Evolutionary conservation across 176 grass and related monocot genomes (phyloP).

Genomic region (Oryza glumipatula): DNA sequence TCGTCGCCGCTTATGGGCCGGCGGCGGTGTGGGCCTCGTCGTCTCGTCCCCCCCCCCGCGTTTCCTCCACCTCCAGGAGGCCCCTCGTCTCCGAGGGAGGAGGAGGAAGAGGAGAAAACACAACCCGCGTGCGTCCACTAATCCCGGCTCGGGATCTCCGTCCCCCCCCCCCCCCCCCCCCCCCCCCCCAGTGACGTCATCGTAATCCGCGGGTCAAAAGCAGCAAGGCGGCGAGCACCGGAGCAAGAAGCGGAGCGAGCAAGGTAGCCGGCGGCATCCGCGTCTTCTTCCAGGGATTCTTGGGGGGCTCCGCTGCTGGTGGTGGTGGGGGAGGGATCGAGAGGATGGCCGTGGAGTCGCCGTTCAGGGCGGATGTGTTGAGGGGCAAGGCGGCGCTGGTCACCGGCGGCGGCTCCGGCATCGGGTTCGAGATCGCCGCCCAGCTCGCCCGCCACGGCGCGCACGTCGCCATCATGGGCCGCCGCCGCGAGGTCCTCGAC

Average conservation of each 20-base stretch:
- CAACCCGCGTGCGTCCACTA: not conserved
- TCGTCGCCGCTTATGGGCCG: too few relatives aligned
- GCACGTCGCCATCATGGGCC: slow-evolving; percentile 81
- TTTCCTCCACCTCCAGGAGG: too few relatives aligned
- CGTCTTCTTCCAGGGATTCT: not conserved
- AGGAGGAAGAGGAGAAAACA: too few relatives aligned
- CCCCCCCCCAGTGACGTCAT: not conserved
- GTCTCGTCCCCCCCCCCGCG: too few relatives aligned
- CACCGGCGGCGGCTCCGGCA: slow-evolving; percentile 86
- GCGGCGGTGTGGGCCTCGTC: too few relatives aligned
- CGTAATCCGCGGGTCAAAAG: not conserved
- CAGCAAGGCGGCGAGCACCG: not conserved
- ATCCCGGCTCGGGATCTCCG: not conserved
- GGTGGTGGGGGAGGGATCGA: not conserved
- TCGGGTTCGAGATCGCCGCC: slow-evolving; percentile 79
- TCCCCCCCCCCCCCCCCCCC: not conserved
- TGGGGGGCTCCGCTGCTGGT: not conserved
- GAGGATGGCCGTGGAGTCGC: slow-evolving; percentile 53
- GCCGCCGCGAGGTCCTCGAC: slow-evolving; percentile 82
- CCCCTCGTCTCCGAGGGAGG: too few relatives aligned
- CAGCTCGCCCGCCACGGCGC: slow-evolving; percentile 86
- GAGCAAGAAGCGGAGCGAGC: not conserved
- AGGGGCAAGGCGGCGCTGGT: slow-evolving; percentile 80
- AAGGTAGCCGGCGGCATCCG: not conserved
- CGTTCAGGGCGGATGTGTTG: slow-evolving; percentile 71